Evolutionary conservation across 2,329 filamentous ascomycete genomes (phyloP), one percentile per base, ranked within the genome.

Genomic region (Cordyceps farinosa): DNA sequence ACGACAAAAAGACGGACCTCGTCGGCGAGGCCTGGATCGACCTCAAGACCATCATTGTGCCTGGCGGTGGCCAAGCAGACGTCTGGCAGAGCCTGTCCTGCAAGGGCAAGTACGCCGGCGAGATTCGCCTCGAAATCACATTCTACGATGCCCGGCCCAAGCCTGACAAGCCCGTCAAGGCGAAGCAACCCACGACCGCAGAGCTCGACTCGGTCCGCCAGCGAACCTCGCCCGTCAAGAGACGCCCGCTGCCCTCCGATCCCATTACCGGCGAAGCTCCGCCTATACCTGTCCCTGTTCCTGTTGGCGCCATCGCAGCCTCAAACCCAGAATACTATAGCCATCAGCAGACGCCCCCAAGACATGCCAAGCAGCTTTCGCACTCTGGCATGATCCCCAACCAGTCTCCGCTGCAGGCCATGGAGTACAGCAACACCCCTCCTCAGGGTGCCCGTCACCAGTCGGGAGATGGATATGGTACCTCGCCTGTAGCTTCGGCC

Each of bases 1-100:
- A 99, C 71, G 95, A 99, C 78, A 98, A 97, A 80, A 96, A 90
- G 79, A 98, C 94, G 0, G 95, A 99, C 69, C 77, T 99, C 67
- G 97, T 99, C 70, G 95, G 95, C 67, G 95, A 99, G 77, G 88
- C 91, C 7, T 97, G 91, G 89, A 86, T 98, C 64, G 90, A 91
- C 71, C 82, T 99, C 65, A 87, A 88, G 68, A 84, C 87, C 69
- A 90, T 99, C 69, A 85, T 99, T 66, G 83, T 93, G 27, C 82
- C 87, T 2, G 93, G 95, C 54, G 95, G 95, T 55, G 93, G 95
- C n/a, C 92, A 97, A 77, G 92, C 85, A 72, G 95, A 99, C 76
- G 81, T 91, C 62, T 99, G 95, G 95, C 93, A 97, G 74, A 87
- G 82, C 64, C 80, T 99, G 68, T 90, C 86, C 67, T 98, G 87